phyloP scores from a whole-genome alignment of 2,329 filamentous ascomycete species.

The Colletotrichum viniferum region DNA sequence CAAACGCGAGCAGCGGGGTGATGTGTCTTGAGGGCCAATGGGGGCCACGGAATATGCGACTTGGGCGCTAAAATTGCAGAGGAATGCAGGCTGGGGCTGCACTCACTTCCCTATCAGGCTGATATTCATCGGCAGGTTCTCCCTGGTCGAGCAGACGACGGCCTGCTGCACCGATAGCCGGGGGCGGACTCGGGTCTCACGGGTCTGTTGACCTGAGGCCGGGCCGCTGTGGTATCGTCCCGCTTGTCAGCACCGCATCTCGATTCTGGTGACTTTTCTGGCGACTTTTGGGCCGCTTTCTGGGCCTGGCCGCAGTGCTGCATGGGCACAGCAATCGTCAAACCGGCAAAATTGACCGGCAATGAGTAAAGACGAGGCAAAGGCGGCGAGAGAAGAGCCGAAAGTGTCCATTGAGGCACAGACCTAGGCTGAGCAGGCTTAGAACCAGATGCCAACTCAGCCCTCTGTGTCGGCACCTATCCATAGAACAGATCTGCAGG shows the following conservation, averaged over 20 bases:
- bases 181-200: background rate
- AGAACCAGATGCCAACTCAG: background rate
- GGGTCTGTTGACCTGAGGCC: background rate
- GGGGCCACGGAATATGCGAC: slow-evolving; percentile 13
- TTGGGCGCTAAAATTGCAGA: slow-evolving; percentile 17
- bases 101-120: background rate
- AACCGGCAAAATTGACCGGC: background rate
- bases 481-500: slow-evolving; percentile 16
- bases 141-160: background rate
- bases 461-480: slow-evolving; percentile 5
- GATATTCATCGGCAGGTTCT: background rate
- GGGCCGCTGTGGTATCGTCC: background rate
- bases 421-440: background rate
- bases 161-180: background rate
- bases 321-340: background rate
- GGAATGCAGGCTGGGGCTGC: background rate
- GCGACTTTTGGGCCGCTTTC: background rate
- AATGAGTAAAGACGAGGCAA: background rate
- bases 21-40: slow-evolving; percentile 16
- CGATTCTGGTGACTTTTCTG: background rate
- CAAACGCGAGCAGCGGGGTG: slow-evolving; percentile 10
- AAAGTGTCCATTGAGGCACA: background rate
- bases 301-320: background rate
- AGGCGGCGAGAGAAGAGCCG: background rate
- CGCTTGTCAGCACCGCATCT: background rate